Evolutionary conservation across 2,329 filamentous ascomycete genomes (phyloP).

Genomic region (Hirsutella thompsonii): DNA sequence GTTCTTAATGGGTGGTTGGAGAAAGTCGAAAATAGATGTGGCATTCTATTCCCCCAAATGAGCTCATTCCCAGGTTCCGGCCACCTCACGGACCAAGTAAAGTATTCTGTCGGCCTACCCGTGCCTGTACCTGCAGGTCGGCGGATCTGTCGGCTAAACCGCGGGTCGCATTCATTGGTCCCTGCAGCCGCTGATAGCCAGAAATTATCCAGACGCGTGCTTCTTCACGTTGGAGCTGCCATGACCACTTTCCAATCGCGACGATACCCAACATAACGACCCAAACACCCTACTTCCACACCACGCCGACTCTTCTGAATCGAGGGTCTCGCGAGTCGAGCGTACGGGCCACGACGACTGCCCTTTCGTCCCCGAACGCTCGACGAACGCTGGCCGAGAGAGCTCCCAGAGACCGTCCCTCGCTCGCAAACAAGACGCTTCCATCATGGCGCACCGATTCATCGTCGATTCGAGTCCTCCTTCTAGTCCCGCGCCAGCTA

Average conservation of each 20-base stretch:
- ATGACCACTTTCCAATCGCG: not conserved
- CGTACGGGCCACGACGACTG: not conserved
- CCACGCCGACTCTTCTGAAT: not conserved
- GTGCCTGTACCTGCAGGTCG: not conserved
- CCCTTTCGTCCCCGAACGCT: not conserved
- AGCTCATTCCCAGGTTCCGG: too few relatives aligned
- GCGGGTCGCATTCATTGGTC: conserved; percentile 2
- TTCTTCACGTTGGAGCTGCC: not conserved
- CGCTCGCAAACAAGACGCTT: conserved; percentile 1
- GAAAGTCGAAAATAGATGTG: too few relatives aligned
- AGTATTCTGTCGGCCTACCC: too few relatives aligned
- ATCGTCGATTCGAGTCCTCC: conserved; percentile 29
- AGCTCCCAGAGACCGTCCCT: not conserved
- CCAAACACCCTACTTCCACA: not conserved
- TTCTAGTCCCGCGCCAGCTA: conserved; percentile 31
- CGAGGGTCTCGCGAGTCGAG: not conserved
- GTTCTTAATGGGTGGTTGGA: too few relatives aligned
- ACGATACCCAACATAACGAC: not conserved
- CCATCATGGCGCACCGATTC: conserved; percentile 27
- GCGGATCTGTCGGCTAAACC: conserved; percentile 4
- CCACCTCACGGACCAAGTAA: too few relatives aligned
- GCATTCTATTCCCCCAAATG: too few relatives aligned
- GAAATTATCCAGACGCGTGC: conserved; percentile 11
- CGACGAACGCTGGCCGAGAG: not conserved
- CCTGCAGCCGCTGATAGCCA: not conserved